Conservation (phyloP, 345 rosid genomes). For the Brassica carinata region DNA sequence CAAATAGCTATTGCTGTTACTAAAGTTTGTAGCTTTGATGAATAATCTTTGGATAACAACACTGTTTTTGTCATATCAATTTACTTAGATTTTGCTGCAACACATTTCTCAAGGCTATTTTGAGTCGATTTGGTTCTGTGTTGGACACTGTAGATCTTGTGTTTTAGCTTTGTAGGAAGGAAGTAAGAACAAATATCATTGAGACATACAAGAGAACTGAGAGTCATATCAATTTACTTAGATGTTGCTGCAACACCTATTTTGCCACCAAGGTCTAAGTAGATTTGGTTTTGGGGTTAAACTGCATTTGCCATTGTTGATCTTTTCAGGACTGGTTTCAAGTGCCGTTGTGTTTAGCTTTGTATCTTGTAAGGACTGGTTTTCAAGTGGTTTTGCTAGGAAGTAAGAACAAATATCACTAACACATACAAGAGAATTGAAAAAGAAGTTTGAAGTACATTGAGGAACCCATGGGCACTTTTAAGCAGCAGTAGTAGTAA, state of each 20-base stretch:
- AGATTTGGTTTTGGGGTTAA: background rate
- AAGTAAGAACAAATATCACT: conserved; percentile 22
- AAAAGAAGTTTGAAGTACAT: conserved; percentile 20
- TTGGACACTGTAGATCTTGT: background rate
- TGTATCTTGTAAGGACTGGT: background rate
- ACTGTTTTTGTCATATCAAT: background rate
- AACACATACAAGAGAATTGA: conserved; percentile 24
- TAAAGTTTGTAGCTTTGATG: conserved; percentile 4
- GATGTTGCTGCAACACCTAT: background rate
- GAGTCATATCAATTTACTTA: background rate
- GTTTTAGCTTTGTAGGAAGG: background rate
- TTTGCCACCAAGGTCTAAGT: background rate
- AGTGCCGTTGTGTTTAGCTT: background rate
- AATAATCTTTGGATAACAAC: background rate
- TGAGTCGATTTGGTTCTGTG: background rate
- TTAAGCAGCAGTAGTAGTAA: conserved; percentile 18
- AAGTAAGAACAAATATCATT: conserved; percentile 28
- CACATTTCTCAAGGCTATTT: background rate
- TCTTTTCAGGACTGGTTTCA: background rate
- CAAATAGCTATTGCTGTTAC: conserved; percentile 2
- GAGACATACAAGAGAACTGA: conserved; percentile 15
- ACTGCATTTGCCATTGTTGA: conserved; percentile 2
- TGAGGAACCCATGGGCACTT: conserved; percentile 37
- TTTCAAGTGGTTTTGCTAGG: background rate
- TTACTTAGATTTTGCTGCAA: background rate